Evolutionary conservation across 2,329 filamentous ascomycete genomes (phyloP).

Genomic region (Cordyceps cicadae): DNA sequence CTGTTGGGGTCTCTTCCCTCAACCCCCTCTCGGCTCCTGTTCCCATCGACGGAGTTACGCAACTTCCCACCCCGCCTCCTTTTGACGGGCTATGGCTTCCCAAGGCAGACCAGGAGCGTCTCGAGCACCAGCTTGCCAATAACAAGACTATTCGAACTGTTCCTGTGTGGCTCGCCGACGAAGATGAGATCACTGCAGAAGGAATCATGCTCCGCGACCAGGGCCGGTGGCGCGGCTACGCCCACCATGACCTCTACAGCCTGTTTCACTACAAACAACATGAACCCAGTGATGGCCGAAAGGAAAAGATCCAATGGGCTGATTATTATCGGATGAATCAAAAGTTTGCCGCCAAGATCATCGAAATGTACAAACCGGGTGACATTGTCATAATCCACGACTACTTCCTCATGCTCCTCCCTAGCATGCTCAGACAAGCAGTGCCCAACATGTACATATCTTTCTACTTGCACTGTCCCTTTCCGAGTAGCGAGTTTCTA

Average conservation of each 20-base stretch:
- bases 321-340: conserved; percentile 93
- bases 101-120: conserved; percentile 57
- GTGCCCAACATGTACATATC: conserved; percentile 86
- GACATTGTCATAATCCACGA: conserved; percentile 91
- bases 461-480: conserved; percentile 90
- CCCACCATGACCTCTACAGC: conserved; percentile 85
- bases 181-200: conserved; percentile 55
- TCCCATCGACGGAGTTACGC: conserved; percentile 55
- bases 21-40: conserved; percentile 75
- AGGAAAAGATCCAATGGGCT: conserved; percentile 75
- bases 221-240: conserved; percentile 78
- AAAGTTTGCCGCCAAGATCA: conserved; percentile 81
- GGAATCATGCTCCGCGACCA: conserved; percentile 75
- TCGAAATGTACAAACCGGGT: conserved; percentile 82
- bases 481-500: conserved; percentile 93
- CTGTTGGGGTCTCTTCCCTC: conserved; percentile 45
- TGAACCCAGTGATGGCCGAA: conserved; percentile 76
- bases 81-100: conserved; percentile 64
- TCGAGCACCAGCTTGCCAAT: conserved; percentile 67
- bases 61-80: conserved; percentile 48
- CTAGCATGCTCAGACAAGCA: conserved; percentile 77
- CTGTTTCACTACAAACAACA: conserved; percentile 96
- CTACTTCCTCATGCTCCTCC: conserved; percentile 85
- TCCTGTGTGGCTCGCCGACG: conserved; percentile 83
- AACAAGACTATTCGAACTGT: conserved; percentile 70